Conservation (phyloP, 768 basidiomycete species). For the Lactarius akahatsu region DNA sequence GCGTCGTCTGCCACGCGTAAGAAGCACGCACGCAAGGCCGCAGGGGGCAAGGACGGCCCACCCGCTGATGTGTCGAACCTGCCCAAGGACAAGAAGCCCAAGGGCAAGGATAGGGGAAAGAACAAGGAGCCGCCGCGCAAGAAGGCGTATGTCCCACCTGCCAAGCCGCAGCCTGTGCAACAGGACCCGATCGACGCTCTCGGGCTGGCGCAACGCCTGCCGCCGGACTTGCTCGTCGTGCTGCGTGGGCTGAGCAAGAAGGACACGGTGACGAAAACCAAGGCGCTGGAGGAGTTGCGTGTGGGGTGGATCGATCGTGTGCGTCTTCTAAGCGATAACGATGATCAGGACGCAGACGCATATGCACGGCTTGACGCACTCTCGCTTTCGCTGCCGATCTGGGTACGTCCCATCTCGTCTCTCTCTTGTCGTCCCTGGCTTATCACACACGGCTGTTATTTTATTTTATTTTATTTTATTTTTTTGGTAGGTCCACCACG, state of each 20-base stretch:
- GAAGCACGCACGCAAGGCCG: conserved; percentile 83
- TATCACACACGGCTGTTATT: not conserved
- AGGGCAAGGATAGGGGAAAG: conserved; percentile 52
- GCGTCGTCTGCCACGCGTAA: conserved; percentile 86
- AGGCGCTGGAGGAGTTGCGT: conserved; percentile 83
- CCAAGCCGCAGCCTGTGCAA: conserved; percentile 68
- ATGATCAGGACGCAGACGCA: conserved; percentile 41
- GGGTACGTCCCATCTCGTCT: conserved; percentile 57
- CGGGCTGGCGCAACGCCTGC: conserved; percentile 70
- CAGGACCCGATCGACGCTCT: conserved; percentile 87
- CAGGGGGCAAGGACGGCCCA: conserved; percentile 34
- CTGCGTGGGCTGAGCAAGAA: conserved; percentile 85
- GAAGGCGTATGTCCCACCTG: conserved; percentile 86
- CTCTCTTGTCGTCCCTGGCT: not conserved
- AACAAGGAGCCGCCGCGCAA: conserved; percentile 67
- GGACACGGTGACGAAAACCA: conserved; percentile 77
- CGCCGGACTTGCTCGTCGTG: conserved; percentile 80
- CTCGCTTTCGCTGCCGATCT: conserved; percentile 78
- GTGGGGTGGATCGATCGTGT: conserved; percentile 62
- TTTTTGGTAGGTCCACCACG: conserved; percentile 69
- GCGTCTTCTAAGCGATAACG: conserved; percentile 20
- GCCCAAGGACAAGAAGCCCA: conserved; percentile 48
- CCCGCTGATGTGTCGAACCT: conserved; percentile 36
- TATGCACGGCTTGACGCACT: conserved; percentile 40
- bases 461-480: too few species aligned